Base-by-base conservation (phyloP, 148 eudicot species). In the Salicornia ramosissima region DNA sequence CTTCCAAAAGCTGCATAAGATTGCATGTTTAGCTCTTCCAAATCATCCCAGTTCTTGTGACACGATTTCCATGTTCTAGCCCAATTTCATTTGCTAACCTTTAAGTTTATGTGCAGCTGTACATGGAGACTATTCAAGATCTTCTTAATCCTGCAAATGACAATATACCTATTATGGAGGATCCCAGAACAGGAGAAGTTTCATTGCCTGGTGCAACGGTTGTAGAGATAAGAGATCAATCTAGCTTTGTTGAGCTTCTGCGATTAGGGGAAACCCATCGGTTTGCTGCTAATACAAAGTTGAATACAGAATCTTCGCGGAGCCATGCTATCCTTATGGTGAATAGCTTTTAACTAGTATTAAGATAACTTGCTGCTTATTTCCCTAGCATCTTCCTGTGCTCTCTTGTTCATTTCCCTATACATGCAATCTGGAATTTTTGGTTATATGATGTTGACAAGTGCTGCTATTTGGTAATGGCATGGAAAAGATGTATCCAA, bases 51-150 rank as follows among this genome's bases (percentile, higher is more conserved):
- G 2, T 25, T 51, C 7, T 15, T 28, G 6, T 33, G n/a, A 43
- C 7, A 11, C 4, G 14, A 10, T 16, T 60, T 68, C 18, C 31
- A 46, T 13, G n/a, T 52, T 21, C 30, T 24, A 49, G 54, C 64
- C 39, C 31, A 39, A 21, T 71, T 40, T 1, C 49, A 62, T 26
- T 68, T 40, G 13, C 55, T 67, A 39, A 52, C 67, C 0, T 13
- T 30, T 39, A 1, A 5, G 25, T 73, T 50, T 18, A n/a, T 62
- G 4, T 76, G 82, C 85, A 92, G 97, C 82, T 92, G 70, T 92
- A 92, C 62, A 92, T 92, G 97, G 97, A 92, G 73, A 83, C 88
- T n/a, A 92, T 92, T 77, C 97, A 92, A 77, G 97, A 92, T 75
- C 96, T 92, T 25, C 81, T 92, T 21, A 86, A 89, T 79, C 97